These are phyloP conservation scores for Paraleonurus japonicus DNA, from an alignment of 257 asterid genomes.

Conservation along the genomic window DNA sequence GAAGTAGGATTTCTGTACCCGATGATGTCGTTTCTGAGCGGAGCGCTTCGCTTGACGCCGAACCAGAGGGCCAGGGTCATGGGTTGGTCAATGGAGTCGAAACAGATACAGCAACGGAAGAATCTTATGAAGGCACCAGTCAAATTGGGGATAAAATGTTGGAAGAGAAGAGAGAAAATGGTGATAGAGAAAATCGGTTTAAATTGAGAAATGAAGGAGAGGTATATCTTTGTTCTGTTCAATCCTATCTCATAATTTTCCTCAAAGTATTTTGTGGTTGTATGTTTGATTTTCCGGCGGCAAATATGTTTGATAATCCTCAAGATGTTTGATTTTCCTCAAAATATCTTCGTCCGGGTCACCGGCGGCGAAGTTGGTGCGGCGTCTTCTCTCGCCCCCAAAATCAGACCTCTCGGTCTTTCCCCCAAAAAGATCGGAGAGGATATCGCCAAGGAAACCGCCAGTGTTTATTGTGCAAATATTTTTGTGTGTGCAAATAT, in stretches of 20 bases:
- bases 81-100: constrained; percentile 30
- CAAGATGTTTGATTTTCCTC: too few species aligned
- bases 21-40: constrained; percentile 58
- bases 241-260: not conserved
- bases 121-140: constrained; percentile 21
- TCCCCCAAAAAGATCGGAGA: too few species aligned
- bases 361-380: too few species aligned
- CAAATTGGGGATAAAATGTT: constrained; percentile 26
- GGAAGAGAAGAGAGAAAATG: constrained; percentile 28
- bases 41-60: constrained; percentile 36
- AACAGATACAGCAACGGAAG: constrained; percentile 35
- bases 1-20: constrained; percentile 52
- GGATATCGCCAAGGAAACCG: too few species aligned
- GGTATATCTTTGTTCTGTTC: constrained; percentile 38
- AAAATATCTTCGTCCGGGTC: too few species aligned
- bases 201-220: constrained; percentile 74
- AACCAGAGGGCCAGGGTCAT: constrained; percentile 21
- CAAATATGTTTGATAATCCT: too few species aligned
- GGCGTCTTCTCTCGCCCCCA: too few species aligned
- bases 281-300: not conserved
- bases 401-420: too few species aligned
- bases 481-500: too few species aligned
- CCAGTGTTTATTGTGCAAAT: too few species aligned
- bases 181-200: constrained; percentile 46
- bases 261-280: too few species aligned